Evolutionary conservation across 768 basidiomycete species (phyloP), one percentile per base, ranked within the genome.

Genomic region (Sporobolomyces pararoseus): DNA sequence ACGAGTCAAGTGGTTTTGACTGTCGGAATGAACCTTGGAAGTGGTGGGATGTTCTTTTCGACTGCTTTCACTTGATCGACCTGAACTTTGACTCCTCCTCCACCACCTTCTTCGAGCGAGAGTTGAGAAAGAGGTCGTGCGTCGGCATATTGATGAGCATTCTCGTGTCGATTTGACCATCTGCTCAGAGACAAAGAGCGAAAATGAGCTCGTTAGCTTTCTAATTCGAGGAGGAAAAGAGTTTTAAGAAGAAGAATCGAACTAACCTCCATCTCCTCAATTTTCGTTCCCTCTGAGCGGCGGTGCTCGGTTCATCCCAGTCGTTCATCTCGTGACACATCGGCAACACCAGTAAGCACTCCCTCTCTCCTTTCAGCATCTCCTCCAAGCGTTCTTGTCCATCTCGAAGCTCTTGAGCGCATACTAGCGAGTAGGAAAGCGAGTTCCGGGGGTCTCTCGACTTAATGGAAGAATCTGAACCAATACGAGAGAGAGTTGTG

Each of bases 281-380:
- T 57, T 46, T 61, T 5, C 59, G 44, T 61, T 61, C 59, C n/a
- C 59, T 9, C 13, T 61, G 37, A 16, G 17, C 32, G 42, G 44
- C 0, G 0, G 31, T 58, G 0, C 34, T 49, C 3, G 57, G 54
- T 35, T 58, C 49, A 14, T 64, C 62, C 68, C 68, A 69, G 35
- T 69, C 68, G 19, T 69, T 23, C 57, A 53, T 58, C 57, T 69
- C 68, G 57, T 59, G 58, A 31, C 62, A 64, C 68, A 69, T 69
- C 10, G 68, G 68, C 42, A 69, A 27, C 7, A 31, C 31, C 1
- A 64, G 12, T 57, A 51, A 17, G 34, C 62, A 60, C 31, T 37
- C 19, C 32, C 23, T 21, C 34, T 59, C 63, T 5, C 37, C 50
- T 42, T 10, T n/a, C n/a, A 47, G 4, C 55, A 52, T 59, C 21